Conservation (phyloP, 257 asterid genomes). For the Solanum pennellii region DNA sequence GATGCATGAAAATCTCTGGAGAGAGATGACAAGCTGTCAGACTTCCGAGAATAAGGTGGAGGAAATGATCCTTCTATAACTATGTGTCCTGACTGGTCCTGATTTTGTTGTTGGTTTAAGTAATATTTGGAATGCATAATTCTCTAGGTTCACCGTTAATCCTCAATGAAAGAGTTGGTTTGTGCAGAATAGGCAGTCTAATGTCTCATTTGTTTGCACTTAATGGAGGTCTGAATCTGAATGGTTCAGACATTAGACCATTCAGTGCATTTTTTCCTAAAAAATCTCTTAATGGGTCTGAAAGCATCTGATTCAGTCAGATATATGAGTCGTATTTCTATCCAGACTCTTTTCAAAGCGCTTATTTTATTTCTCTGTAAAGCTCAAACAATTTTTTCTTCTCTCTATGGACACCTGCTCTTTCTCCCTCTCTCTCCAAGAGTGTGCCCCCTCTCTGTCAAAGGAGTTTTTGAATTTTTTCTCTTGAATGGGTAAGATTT, state of each 20-base stretch:
- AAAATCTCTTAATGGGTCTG: too few species aligned
- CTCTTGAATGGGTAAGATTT: background rate
- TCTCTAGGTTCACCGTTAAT: too few species aligned
- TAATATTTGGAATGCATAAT: too few species aligned
- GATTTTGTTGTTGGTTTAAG: too few species aligned
- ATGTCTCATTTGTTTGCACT: background rate
- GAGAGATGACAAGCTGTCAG: background rate
- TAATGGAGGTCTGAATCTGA: background rate
- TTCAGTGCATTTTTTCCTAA: too few species aligned
- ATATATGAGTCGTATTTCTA: background rate
- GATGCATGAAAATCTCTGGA: background rate
- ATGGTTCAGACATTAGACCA: too few species aligned
- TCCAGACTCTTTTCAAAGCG: background rate
- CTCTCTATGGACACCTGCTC: background rate
- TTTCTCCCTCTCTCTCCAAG: background rate
- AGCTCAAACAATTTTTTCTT: background rate
- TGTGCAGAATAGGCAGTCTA: background rate
- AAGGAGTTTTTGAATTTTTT: background rate
- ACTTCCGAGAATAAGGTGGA: background rate
- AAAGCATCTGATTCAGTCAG: background rate
- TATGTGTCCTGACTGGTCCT: background rate
- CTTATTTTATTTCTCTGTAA: background rate
- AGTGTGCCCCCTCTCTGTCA: background rate
- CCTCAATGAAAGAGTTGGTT: background rate
- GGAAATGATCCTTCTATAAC: background rate